Base-by-base conservation (phyloP, 2,329 filamentous ascomycete genomes). In the Sphaerulina vaccinii region DNA sequence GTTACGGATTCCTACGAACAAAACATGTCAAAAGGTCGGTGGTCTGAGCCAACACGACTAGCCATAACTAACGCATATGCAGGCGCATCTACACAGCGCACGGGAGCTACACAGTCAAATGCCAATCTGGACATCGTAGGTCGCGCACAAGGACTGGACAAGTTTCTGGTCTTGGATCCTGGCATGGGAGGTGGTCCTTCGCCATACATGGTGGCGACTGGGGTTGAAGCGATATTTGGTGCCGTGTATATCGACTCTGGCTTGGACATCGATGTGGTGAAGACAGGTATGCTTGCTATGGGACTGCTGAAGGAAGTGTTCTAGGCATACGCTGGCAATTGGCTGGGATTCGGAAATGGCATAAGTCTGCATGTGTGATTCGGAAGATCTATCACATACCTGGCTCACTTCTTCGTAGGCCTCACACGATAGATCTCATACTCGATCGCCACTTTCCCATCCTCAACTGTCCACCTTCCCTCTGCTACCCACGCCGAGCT, bases 121-220 rank as follows among this genome's bases (percentile, higher is more conserved):
- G 16, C 16, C 3, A 39, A 39, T 13, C 18, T 23, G 0, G 37
- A 22, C 10, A 13, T 39, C 16, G 37, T 23, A 3, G 36, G 36
- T 15, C 11, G 36, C n/a, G 36, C 36, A 19, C 36, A 38, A 16
- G 36, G 36, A 15, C 10, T 38, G 7, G 36, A 38, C 10, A 38
- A 9, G 16, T 19, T 38, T 16, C 13, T 38, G 3, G 16, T 38
- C 5, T 16, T 38, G 8, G 10, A 16, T 11, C n/a, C 10, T 8
- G 18, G 15, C 36, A 18, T 18, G 15, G n/a, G 19, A 11, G 18
- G 19, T 8, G 36, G n/a, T n/a, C n/a, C 18, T 18, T 38, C 36
- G 8, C 36, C 36, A 38, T 38, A 38, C 36, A 38, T 38, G 36
- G 16, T 38, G 16, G 36, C 36, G 11, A 48, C 44, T 73, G 45